Base-by-base conservation (phyloP, 805 yeast species). In the Pichia pseudocactophila region DNA sequence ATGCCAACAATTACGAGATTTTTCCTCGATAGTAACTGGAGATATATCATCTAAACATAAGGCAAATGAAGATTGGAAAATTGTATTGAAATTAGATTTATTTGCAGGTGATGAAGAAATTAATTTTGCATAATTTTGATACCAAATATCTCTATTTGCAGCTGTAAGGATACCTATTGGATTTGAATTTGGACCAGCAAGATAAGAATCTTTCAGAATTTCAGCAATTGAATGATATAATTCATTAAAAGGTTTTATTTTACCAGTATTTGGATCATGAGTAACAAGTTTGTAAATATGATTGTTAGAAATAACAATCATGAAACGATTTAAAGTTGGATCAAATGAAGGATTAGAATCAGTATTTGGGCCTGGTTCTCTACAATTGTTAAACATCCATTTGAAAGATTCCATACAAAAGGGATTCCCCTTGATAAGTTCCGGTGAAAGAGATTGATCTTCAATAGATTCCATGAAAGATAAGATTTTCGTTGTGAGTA, bases 361-460 rank as follows among this genome's bases (percentile, higher is more conserved):
- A 43, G 71, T 61, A n/a, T 66, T 66, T 19, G 65, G 64, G 34
- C 66, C 69, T n/a, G 97, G 96, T 40, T 85, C 73, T 54, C 97
- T 75, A 44, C 84, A 75, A 58, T 82, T 85, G 69, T 88, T 86
- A 71, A 90, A 90, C 95, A 90, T 82, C 68, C 78, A 76, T 56
- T 76, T 76, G 74, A 86, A 89, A 28, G 94, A 80, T 62, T 86
- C 88, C 97, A 90, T 90, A 65, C 97, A 90, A 58, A 78, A 82
- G n/a, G 97, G 95, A 17, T 34, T 46, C 41, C 78, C 80, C 64
- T 77, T 83, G 52, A 74, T 66, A 58, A 86, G 67, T 63, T 90
- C 97, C 4, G 96, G 85, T 43, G 80, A 86, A 52, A 90, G 69
- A 13, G 82, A 68, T 62, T 85, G 89, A 47, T 65, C 65, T 57